These are phyloP conservation scores for Naumovozyma castellii DNA, from an alignment of 805 yeast species.

Conservation along the genomic window DNA sequence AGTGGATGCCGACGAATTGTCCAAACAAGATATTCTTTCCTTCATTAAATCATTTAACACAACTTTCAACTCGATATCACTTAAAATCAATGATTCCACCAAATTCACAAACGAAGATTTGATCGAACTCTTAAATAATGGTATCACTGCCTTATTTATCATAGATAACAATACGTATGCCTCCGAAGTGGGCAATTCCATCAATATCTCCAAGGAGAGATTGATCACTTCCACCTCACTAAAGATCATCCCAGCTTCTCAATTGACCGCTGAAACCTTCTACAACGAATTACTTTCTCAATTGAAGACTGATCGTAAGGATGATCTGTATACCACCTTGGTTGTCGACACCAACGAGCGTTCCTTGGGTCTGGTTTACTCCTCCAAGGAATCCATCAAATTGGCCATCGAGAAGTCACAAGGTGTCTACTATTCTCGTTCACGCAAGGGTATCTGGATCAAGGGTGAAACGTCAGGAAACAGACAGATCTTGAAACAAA, in stretches of 20 bases:
- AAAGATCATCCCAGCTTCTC: constrained; percentile 5
- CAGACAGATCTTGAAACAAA: constrained; percentile 60
- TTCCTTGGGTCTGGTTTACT: constrained; percentile 83
- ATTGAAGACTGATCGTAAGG: constrained; percentile 72
- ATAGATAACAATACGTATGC: constrained; percentile 17
- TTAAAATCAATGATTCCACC: constrained; percentile 15
- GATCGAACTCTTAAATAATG: constrained; percentile 50
- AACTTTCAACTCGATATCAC: constrained; percentile 20
- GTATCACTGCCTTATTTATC: constrained; percentile 40
- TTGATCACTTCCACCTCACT: constrained; percentile 21
- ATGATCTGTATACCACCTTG: constrained; percentile 76
- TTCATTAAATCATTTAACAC: constrained; percentile 9
- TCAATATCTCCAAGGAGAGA: constrained; percentile 47
- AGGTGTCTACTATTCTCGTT: constrained; percentile 90
- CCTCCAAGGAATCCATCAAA: constrained; percentile 69
- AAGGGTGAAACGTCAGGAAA: constrained; percentile 97
- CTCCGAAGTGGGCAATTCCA: constrained; percentile 26
- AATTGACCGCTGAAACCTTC: constrained; percentile 13
- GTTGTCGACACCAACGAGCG: constrained; percentile 62
- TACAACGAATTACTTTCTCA: constrained; percentile 34
- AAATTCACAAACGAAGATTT: constrained; percentile 34
- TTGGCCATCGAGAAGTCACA: constrained; percentile 73
- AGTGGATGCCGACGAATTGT: constrained; percentile 17
- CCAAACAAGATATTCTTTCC: constrained; percentile 9
- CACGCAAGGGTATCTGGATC: constrained; percentile 84